Percentiles rank a stretch among this genome's conserved stretches.
phyloP scores from a whole-genome alignment of 2,329 filamentous ascomycete species.

The Hymenoscyphus occultus region DNA sequence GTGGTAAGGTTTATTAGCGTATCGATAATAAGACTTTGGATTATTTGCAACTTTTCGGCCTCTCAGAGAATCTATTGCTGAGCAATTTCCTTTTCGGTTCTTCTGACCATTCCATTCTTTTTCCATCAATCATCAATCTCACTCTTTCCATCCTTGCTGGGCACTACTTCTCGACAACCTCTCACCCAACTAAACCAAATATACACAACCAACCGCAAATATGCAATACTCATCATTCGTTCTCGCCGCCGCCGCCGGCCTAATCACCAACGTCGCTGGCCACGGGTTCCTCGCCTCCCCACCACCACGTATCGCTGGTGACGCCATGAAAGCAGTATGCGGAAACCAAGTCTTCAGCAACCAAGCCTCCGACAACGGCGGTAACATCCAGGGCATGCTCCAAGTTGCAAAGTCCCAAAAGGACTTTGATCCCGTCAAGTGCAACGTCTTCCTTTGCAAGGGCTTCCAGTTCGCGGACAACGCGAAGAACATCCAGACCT shows the following conservation, averaged over 20 bases:
- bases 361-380: slow-evolving; percentile 30
- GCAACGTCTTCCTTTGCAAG: slow-evolving; percentile 48
- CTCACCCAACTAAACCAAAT: slow-evolving; percentile 4
- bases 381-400: slow-evolving; percentile 38
- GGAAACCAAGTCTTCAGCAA: slow-evolving; percentile 43
- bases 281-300: slow-evolving; percentile 49
- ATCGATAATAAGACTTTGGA: no score
- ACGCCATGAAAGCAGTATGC: slow-evolving; percentile 45
- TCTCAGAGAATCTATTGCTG: slow-evolving; percentile 16
- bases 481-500: slow-evolving; percentile 42
- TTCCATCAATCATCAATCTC: slow-evolving; percentile 9
- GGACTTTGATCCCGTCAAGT: slow-evolving; percentile 28
- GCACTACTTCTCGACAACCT: slow-evolving; percentile 16
- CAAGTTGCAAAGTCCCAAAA: slow-evolving; percentile 39
- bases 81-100: slow-evolving; percentile 26
- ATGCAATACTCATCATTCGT: slow-evolving; percentile 31
- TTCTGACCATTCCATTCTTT: slow-evolving; percentile 24
- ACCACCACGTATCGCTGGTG: slow-evolving; percentile 41
- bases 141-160: slow-evolving; percentile 24
- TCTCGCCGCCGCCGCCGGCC: slow-evolving; percentile 22
- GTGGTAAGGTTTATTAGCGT: no score
- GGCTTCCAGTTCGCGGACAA: slow-evolving; percentile 47
- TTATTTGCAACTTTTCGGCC: slow-evolving; percentile 4
- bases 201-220: slow-evolving; percentile 13
- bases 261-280: slow-evolving; percentile 43